Evolutionary conservation across 495 filamentous ascomycete genomes (phyloP), one percentile per base, ranked within the genome.

Genomic region (Durotheca rogersii): DNA sequence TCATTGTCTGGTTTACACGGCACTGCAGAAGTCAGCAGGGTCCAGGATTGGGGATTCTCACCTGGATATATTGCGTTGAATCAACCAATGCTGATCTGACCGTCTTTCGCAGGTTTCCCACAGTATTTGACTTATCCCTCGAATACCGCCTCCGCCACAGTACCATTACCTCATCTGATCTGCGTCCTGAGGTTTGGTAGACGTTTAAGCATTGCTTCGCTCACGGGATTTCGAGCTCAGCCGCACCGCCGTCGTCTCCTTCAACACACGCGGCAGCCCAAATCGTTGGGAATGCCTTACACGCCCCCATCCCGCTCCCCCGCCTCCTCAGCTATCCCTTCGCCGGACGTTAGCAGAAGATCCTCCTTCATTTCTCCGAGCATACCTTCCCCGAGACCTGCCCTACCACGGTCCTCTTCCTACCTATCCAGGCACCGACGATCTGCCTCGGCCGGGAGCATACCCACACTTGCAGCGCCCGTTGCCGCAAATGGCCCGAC

Each of bases 291-390:
- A 77, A 96, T 96, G 90, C 90, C 90, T 76, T 96, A 96, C 79
- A 95, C 90, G 69, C 89, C 90, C 54, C 90, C 90, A 41, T 79
- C 82, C 61, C 85, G 80, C 73, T 90, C 89, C 62, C 89, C 88
- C 74, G 79, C 83, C 64, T 80, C 86, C 51, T 85, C 86, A 39
- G 76, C 75, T 38, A 73, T 83, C 62, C 65, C 78, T 63, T 86
- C 83, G 64, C 79, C 83, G 60, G 77, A 76, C 62, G 54, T 75
- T 67, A 81, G 78, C 71, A 77, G 79, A 62, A 60, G 76, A 68
- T 67, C 79, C 70, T 77, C 81, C 70, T 66, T 76, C 64, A 68
- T 76, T 41, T 53, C 64, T 49, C 30, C 69, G 65, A 66, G 59
- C 71, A 56, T 62, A 66, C 56, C 59, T 56, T 51, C 58, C 68